phyloP scores from a whole-genome alignment of 257 asterid genomes.

The Solanum chmielewskii region DNA sequence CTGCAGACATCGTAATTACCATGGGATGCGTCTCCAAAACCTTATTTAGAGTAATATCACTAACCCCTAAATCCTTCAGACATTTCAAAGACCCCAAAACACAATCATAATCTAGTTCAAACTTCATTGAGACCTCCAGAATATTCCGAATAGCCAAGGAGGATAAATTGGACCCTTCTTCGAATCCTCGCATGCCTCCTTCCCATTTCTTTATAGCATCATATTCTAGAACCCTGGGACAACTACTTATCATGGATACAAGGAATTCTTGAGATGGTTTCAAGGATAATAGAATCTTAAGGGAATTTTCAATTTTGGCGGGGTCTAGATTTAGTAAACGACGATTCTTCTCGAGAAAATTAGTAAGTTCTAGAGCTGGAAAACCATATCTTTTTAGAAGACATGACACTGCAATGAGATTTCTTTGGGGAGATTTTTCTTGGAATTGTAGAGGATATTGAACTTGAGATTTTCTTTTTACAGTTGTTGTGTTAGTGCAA shows the following conservation, averaged over 20 bases:
- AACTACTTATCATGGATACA: constrained; percentile 34
- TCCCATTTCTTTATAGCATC: constrained; percentile 52
- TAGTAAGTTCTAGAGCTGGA: constrained; percentile 23
- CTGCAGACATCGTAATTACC: constrained; percentile 33
- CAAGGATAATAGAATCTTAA: constrained; percentile 35
- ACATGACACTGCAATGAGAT: constrained; percentile 25
- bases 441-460: constrained; percentile 2
- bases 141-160: constrained; percentile 23
- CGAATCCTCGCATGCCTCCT: constrained; percentile 10
- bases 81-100: constrained; percentile 21
- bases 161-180: constrained; percentile 19
- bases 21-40: constrained; percentile 54
- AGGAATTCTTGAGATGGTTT: constrained; percentile 46
- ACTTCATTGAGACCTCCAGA: constrained; percentile 34
- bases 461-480: constrained; percentile 5
- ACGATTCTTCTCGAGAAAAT: constrained; percentile 34
- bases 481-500: constrained; percentile 3
- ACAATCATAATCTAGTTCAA: constrained; percentile 35
- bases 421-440: neutral
- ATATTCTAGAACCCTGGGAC: constrained; percentile 44
- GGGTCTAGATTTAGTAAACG: constrained; percentile 32
- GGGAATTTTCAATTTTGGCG: constrained; percentile 34
- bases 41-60: constrained; percentile 25
- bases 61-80: constrained; percentile 43
- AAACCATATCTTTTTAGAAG: constrained; percentile 60